Base-by-base conservation (phyloP, 306 rosid genomes). In the Arachis hypogaea region DNA sequence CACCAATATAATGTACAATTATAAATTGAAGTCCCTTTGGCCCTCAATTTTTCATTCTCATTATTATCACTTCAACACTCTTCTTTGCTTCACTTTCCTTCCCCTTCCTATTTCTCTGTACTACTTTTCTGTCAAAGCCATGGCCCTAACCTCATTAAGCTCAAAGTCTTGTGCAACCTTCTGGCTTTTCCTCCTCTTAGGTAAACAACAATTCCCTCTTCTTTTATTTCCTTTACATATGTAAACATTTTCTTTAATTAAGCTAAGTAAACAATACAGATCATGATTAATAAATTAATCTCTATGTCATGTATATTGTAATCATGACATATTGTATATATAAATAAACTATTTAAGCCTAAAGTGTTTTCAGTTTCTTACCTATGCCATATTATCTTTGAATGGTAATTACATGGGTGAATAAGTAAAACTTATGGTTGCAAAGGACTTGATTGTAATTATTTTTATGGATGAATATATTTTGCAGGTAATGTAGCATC, bases 401-500 rank as follows among this genome's bases (percentile, higher is more conserved):
- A 5, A 46, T 46, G 51, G 11, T 9, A 2, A 9, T 46, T 46
- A 46, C 11, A 5, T 46, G 51, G 7, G 51, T 46, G 10, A 46
- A 46, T 46, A 6, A 7, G 11, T 7, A 11, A 46, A 50, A 50
- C 10, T 10, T 50, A 50, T 10, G 55, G 14, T 11, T 0, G 16
- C 55, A 50, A 2, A 50, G 16, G 6, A 50, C 16, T 50, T 46
- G 10, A 11, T 30, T 44, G 7, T 40, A 3, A 16, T 46, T 3
- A 3, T 11, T 11, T 36, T 56, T 18, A 11, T 78, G 68, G 22
- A 1, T 28, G 28, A 3, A 62, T 40, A 2, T 42, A 41, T 46
- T 78, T 84, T n/a, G 64, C 87, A 76, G 92, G 86, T 1, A 72
- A 80, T 30, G 47, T 66, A 16, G 86, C 81, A n/a, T 74, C 22